Base-by-base conservation (phyloP, 1,139 yeast genomes). In the Wickerhamiella pararugosa region DNA sequence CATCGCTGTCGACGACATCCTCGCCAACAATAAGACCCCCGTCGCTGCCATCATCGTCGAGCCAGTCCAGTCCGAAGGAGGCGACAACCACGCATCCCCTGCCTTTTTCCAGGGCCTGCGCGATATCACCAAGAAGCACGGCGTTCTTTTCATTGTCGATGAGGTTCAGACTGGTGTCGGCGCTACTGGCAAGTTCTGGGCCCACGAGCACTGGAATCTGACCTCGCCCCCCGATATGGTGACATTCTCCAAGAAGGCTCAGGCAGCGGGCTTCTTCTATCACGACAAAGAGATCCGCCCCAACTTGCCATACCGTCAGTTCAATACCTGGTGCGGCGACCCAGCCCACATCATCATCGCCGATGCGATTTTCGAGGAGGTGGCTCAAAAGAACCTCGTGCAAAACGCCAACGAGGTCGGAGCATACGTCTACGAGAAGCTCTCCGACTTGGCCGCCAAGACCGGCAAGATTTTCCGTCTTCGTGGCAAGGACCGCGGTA, bases 241-340 rank as follows among this genome's bases (percentile, higher is more conserved):
- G 43, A 81, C 92, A 26, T 80, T 80, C 65, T 78, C 87, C 51
- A 80, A 80, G 70, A 80, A 80, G 67, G 79, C 79, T 67, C 92
- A 81, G 65, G 75, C 86, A 34, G 90, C 92, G 34, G 93, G 93
- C 43, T 81, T 76, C 71, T 80, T 70, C 69, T 81, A 75, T 71
- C 72, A 73, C 54, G 73, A 76, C 65, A 75, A 79, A 34, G 78
- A 74, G 50, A 63, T 81, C 50, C 69, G 78, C 49, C 93, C 93
- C 51, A 69, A 73, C 59, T 55, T 66, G 59, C 75, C 92, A 38
- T 80, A 77, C 70, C 76, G 92, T 61, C 90, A 80, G 67, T 80
- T 80, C 70, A 80, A 80, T 74, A 80, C 93, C 47, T 80, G 93
- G 93, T 79, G 87, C 62, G 93, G 93, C 53, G 93, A 80, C 66